phyloP scores from a whole-genome alignment of 768 basidiomycete genomes.

The Crucibulum laeve region DNA sequence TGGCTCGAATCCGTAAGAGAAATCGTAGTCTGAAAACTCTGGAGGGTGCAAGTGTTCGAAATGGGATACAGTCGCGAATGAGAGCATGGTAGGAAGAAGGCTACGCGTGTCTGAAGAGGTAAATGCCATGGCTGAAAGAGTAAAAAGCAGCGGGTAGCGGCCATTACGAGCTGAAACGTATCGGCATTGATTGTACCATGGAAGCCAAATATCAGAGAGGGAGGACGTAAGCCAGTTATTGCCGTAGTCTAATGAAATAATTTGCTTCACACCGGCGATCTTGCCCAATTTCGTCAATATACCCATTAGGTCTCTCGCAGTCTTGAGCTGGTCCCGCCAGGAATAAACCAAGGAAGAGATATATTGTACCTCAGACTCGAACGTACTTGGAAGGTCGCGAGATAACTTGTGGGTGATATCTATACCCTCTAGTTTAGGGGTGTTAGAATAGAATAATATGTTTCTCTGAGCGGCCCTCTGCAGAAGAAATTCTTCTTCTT shows the following conservation, averaged over 20 bases:
- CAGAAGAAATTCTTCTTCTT: neutral
- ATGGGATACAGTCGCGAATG: slow-evolving; percentile 19
- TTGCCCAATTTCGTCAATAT: slow-evolving; percentile 9
- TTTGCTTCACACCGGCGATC: neutral
- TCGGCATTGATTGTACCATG: slow-evolving; percentile 21
- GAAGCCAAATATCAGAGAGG: slow-evolving; percentile 19
- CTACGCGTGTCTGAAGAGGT: slow-evolving; percentile 5
- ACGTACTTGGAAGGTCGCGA: neutral
- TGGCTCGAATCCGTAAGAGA: slow-evolving; percentile 15
- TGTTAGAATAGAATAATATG: neutral
- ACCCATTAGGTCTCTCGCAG: slow-evolving; percentile 1
- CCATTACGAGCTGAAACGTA: slow-evolving; percentile 3
- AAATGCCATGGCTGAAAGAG: slow-evolving; percentile 26
- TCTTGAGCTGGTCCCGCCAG: neutral
- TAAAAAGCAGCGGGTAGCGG: slow-evolving; percentile 21
- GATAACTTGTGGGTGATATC: too few species aligned
- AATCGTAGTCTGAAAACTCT: slow-evolving; percentile 10
- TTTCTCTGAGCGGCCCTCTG: neutral
- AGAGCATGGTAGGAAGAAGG: slow-evolving; percentile 23
- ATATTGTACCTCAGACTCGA: neutral
- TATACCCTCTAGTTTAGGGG: neutral
- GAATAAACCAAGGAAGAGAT: neutral
- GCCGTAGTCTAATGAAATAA: slow-evolving; percentile 11
- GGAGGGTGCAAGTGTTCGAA: slow-evolving; percentile 14
- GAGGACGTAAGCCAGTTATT: slow-evolving; percentile 19